Conservation (phyloP, 2,329 filamentous ascomycete genomes). For the Mycogone perniciosa region DNA sequence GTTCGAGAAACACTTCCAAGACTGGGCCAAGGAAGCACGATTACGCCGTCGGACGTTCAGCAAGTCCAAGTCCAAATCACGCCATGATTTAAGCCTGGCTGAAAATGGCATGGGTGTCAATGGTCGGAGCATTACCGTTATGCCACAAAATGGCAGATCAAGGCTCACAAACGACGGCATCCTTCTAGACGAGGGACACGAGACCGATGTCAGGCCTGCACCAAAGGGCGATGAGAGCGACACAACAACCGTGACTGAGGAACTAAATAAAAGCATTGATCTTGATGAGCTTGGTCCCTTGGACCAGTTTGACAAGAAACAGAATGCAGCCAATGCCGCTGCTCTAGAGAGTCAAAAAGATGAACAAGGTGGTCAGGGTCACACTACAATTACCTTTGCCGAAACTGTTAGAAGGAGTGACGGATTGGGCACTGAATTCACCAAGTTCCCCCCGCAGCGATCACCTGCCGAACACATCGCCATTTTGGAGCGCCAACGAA, state of each 20-base stretch:
- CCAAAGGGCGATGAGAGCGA: conserved; percentile 34
- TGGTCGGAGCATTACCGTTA: conserved; percentile 58
- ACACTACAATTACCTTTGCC: conserved; percentile 57
- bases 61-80: conserved; percentile 50
- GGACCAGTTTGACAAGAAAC: conserved; percentile 5
- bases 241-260: conserved; percentile 25
- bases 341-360: background rate
- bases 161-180: conserved; percentile 58
- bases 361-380: background rate
- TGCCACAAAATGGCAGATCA: conserved; percentile 50
- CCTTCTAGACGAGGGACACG: conserved; percentile 37
- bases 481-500: conserved; percentile 78
- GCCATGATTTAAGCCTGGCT: conserved; percentile 38
- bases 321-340: background rate
- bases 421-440: conserved; percentile 41
- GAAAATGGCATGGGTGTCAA: conserved; percentile 64
- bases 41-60: conserved; percentile 57
- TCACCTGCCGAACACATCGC: conserved; percentile 76
- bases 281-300: conserved; percentile 2
- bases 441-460: conserved; percentile 43
- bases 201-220: conserved; percentile 22
- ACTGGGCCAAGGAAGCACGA: conserved; percentile 69
- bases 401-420: conserved; percentile 58
- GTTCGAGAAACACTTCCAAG: conserved; percentile 95
- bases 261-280: conserved; percentile 17